phyloP scores from a whole-genome alignment of 2,329 filamentous ascomycete species.

The Aspergillus versicolor region DNA sequence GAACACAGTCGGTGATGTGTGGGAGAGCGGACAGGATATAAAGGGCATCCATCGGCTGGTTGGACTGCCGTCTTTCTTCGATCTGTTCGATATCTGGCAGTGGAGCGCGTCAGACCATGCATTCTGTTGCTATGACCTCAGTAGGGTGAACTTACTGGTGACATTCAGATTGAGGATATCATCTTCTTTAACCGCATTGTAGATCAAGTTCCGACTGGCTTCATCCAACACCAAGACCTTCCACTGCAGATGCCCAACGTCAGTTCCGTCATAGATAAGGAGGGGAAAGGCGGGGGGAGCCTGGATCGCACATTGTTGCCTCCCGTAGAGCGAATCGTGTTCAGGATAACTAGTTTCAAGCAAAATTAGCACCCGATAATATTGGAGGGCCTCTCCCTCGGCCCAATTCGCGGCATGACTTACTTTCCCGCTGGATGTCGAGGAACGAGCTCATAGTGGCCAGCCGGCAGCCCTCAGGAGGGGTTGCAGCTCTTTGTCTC shows the following conservation, averaged over 20 bases:
- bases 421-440: constrained; percentile 77
- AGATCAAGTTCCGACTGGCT: constrained; percentile 76
- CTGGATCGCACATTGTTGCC: constrained; percentile 67
- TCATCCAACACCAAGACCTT: constrained; percentile 93
- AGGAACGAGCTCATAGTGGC: constrained; percentile 81
- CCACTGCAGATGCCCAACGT: constrained; percentile 63
- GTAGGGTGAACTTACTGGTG: constrained; percentile 65
- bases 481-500: constrained; percentile 17
- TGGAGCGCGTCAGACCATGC: constrained; percentile 15
- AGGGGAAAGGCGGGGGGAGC: constrained; percentile 25
- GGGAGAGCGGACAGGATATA: constrained; percentile 85
- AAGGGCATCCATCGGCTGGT: constrained; percentile 89
- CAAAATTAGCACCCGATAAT: neutral
- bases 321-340: constrained; percentile 73
- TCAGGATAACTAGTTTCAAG: constrained; percentile 62
- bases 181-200: constrained; percentile 91
- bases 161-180: constrained; percentile 96
- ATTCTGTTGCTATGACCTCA: neutral
- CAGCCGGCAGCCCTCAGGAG: constrained; percentile 33
- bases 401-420: constrained; percentile 25
- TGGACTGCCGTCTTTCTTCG: constrained; percentile 77
- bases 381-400: neutral
- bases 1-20: constrained; percentile 88
- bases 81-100: constrained; percentile 84
- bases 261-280: constrained; percentile 26